Percentiles rank a stretch among this genome's conserved stretches.
Conservation (phyloP, 2,329 filamentous ascomycete genomes). For the Lecanicillium sp. region DNA sequence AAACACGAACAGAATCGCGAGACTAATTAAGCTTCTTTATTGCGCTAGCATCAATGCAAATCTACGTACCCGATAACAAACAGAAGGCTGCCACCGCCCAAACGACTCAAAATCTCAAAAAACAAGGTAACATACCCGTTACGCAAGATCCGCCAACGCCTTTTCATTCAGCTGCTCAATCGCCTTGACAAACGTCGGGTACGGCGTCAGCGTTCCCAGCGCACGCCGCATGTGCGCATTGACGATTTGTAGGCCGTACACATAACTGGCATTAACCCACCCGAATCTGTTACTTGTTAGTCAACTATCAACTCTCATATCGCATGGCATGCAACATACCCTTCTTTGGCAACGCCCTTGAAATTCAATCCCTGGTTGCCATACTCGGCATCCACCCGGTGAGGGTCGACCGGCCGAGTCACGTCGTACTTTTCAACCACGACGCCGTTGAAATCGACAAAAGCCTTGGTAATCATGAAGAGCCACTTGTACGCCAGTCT, state of each 20-base stretch:
- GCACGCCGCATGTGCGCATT: conserved; percentile 85
- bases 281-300: conserved; percentile 62
- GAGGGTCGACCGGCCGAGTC: conserved; percentile 79
- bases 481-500: conserved; percentile 92
- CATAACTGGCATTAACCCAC: conserved; percentile 98
- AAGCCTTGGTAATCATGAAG: conserved; percentile 97
- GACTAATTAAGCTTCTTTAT: too few species aligned
- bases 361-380: conserved; percentile 95
- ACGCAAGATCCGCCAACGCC: conserved; percentile 37
- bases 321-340: conserved; percentile 53
- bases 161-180: conserved; percentile 47
- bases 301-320: neutral
- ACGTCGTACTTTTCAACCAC: conserved; percentile 99
- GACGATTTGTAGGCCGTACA: conserved; percentile 83
- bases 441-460: conserved; percentile 96
- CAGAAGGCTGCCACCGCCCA: too few species aligned
- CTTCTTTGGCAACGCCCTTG: conserved; percentile 91
- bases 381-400: conserved; percentile 93
- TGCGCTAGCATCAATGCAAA: too few species aligned
- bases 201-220: conserved; percentile 79
- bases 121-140: neutral
- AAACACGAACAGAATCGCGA: too few species aligned
- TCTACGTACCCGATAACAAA: too few species aligned
- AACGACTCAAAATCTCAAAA: neutral
- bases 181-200: conserved; percentile 72